Evolutionary conservation across 345 rosid species (phyloP).

Genomic region (Toxicodendron radicans): DNA sequence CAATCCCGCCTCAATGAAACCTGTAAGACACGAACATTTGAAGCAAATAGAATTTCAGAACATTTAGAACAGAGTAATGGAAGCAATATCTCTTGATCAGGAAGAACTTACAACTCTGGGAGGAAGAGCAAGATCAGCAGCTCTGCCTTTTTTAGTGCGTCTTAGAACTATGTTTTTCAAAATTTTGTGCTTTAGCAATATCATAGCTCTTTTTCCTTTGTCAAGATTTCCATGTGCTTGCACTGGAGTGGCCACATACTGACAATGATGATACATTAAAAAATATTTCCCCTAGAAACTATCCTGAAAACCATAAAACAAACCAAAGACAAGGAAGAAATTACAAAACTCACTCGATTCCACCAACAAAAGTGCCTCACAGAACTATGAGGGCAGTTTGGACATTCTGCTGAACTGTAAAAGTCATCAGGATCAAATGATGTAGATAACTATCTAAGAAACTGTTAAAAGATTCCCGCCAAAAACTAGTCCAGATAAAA

Average conservation of each 20-base stretch:
- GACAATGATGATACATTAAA: conserved; percentile 16
- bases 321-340: conserved; percentile 5
- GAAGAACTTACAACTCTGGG: conserved; percentile 68
- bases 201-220: conserved; percentile 75
- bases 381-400: conserved; percentile 71
- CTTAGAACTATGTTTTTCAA: conserved; percentile 67
- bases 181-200: conserved; percentile 82
- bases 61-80: conserved; percentile 6
- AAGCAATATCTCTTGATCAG: not conserved
- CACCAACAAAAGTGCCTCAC: conserved; percentile 99
- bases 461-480: not conserved
- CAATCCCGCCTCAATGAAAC: conserved; percentile 78
- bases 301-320: not conserved
- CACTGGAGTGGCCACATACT: conserved; percentile 84
- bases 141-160: conserved; percentile 92
- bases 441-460: conserved; percentile 16
- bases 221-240: conserved; percentile 45
- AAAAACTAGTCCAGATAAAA: not conserved
- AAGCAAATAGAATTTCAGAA: conserved; percentile 3
- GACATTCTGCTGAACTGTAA: conserved; percentile 58
- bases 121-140: conserved; percentile 99
- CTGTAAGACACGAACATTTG: conserved; percentile 37
- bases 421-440: conserved; percentile 13
- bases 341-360: conserved; percentile 71
- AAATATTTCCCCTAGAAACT: conserved; percentile 8